Conservation (phyloP, 2,329 filamentous ascomycete genomes). For the Ophiostoma montium region DNA sequence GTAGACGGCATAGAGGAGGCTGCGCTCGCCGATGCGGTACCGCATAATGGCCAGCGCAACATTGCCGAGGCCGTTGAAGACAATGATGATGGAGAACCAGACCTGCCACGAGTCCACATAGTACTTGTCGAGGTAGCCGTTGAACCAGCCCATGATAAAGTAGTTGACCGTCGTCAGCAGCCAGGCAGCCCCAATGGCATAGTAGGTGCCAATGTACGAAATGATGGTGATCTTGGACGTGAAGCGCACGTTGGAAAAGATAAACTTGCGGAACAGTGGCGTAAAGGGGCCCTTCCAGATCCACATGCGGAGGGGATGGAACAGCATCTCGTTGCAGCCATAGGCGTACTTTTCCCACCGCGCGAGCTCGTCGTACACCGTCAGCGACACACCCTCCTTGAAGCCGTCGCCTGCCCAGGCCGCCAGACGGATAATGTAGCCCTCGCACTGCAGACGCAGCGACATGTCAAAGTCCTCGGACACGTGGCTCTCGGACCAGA, state of each 20-base stretch:
- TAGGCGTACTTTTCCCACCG: slow-evolving; percentile 84
- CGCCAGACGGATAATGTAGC: slow-evolving; percentile 59
- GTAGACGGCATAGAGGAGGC: slow-evolving; percentile 39
- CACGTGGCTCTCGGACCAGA: slow-evolving; percentile 69
- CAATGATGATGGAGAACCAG: slow-evolving; percentile 67
- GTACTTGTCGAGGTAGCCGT: slow-evolving; percentile 65
- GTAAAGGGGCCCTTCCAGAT: slow-evolving; percentile 62
- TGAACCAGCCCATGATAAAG: slow-evolving; percentile 63
- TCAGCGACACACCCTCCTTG: slow-evolving; percentile 72
- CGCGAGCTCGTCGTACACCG: slow-evolving; percentile 70
- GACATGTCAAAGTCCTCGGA: slow-evolving; percentile 77
- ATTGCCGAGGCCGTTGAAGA: slow-evolving; percentile 65
- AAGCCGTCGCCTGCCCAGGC: slow-evolving; percentile 65
- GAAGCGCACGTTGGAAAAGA: slow-evolving; percentile 58
- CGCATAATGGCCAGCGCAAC: slow-evolving; percentile 57
- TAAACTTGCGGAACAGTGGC: slow-evolving; percentile 59
- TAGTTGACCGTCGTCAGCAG: slow-evolving; percentile 61
- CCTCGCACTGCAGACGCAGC: slow-evolving; percentile 56
- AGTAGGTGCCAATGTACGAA: slow-evolving; percentile 69
- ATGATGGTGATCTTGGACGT: slow-evolving; percentile 64
- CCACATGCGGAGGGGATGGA: slow-evolving; percentile 66
- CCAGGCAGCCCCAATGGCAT: slow-evolving; percentile 64
- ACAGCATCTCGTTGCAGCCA: slow-evolving; percentile 69
- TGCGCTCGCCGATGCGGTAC: slow-evolving; percentile 53
- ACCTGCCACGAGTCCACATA: slow-evolving; percentile 68